These are phyloP conservation scores for Gracilaria caudata DNA, from an alignment of 23 red algal genomes.

Conservation along the genomic window DNA sequence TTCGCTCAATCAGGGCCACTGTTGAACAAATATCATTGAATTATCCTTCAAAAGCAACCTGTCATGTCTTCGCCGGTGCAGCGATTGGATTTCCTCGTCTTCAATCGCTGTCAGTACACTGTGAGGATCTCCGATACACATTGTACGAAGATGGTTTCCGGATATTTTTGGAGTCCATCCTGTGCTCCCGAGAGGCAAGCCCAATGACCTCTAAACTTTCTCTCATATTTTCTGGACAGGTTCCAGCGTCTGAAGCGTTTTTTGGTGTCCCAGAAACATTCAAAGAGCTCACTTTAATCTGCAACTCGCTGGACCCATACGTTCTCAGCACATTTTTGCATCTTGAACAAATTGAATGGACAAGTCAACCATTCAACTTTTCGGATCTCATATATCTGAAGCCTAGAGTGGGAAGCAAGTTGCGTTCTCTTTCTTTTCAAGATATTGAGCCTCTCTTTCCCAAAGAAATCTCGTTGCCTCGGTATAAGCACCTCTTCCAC, in stretches of 20 bases:
- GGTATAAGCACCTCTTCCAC: not conserved
- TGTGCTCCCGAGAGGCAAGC: not conserved
- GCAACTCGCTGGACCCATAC: not conserved
- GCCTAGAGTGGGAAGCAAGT: not conserved
- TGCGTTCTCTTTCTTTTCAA: not conserved
- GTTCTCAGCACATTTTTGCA: not conserved
- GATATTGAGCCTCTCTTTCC: not conserved
- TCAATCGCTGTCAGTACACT: not conserved
- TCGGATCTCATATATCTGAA: not conserved
- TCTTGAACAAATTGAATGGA: not conserved
- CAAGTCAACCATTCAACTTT: not conserved
- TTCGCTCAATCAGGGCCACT: not conserved
- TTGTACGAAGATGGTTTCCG: not conserved
- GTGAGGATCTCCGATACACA: not conserved
- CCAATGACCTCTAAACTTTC: not conserved
- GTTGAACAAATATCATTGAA: not conserved
- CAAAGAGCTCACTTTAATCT: not conserved
- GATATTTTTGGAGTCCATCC: not conserved
- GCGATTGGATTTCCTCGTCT: not conserved
- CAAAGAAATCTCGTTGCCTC: not conserved
- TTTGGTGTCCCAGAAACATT: not conserved
- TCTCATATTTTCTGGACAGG: not conserved
- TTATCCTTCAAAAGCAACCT: not conserved
- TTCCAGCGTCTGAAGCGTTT: not conserved
- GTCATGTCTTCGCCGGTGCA: not conserved